These are phyloP conservation scores for Xylariomycetidae sp. DNA, from an alignment of 2,329 filamentous ascomycete species.

Conservation along the genomic window DNA sequence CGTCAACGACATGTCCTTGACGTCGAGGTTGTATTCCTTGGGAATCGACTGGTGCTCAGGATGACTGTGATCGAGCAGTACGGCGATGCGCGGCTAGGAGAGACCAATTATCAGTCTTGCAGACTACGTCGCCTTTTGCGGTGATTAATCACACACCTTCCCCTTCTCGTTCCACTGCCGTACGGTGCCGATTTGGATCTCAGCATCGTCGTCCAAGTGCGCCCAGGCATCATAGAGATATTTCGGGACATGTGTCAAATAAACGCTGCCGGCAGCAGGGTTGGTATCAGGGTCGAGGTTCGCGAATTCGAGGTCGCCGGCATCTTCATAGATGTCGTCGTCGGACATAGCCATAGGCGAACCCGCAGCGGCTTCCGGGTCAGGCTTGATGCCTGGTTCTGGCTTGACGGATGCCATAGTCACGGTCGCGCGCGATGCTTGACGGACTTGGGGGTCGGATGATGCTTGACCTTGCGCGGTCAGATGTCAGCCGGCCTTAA, in stretches of 20 bases:
- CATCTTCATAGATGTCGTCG: constrained; percentile 61
- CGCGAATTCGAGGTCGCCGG: constrained; percentile 52
- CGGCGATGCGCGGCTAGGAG: constrained; percentile 42
- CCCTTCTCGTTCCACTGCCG: constrained; percentile 50
- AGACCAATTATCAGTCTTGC: too few relatives aligned
- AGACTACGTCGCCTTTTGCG: too few relatives aligned
- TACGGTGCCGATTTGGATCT: constrained; percentile 75
- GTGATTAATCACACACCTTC: too few relatives aligned
- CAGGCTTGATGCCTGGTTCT: constrained; percentile 39
- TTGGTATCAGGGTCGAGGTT: constrained; percentile 33
- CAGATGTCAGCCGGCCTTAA: too few relatives aligned
- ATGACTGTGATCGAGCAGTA: constrained; percentile 62
- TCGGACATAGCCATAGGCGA: constrained; percentile 46
- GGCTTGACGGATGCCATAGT: constrained; percentile 25
- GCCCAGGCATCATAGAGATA: constrained; percentile 78
- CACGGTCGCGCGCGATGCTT: constrained; percentile 1
- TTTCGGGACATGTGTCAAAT: constrained; percentile 72
- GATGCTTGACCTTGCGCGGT: too few relatives aligned
- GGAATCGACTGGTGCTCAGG: constrained; percentile 69
- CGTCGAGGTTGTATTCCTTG: constrained; percentile 78
- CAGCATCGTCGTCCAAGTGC: constrained; percentile 70
- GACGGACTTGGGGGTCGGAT: too few relatives aligned
- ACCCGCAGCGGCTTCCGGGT: constrained; percentile 36
- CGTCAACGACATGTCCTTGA: constrained; percentile 56
- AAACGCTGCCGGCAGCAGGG: constrained; percentile 43